Base-by-base conservation (phyloP, 192 early-diverging fungal genomes). In the Coemansia sp. region DNA sequence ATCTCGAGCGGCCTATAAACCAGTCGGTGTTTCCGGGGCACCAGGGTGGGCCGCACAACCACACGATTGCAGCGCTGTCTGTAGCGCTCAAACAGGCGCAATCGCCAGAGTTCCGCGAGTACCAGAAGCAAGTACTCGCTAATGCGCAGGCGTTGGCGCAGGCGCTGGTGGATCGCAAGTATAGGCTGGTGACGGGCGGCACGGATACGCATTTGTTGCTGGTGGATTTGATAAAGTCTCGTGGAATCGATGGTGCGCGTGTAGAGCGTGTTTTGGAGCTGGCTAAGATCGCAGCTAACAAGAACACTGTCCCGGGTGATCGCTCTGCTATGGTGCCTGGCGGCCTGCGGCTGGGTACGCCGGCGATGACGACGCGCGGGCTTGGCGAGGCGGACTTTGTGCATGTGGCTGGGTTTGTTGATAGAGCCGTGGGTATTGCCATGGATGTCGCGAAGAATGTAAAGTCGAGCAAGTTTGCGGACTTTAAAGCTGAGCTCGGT, bases 1-100 rank as follows among this genome's bases (percentile, higher is more conserved):
- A 96, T 37, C 87, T 98, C n/a, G 96, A 98, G 75, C 88, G 86
- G 62, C 90, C 92, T 25, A 98, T 99, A 85, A 99, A 99, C 84
- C 86, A 88, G 62, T 94, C 94, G 17, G 97, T 99, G 64, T 99
- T 99, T 86, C 97, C 97, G 10, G 95, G 96, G 39, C 96, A 97
- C 82, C 97, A 99, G 85, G 97, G 97, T 70, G 97, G 97, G 2
- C 97, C 97, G 36, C 97, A 99, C 86, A 99, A 99, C 88, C 95
- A 99, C 87, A 97, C 97, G 45, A 99, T 99, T 66, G 89, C 93
- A 15, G 95, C 96, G 11, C 84, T 99, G 59, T 89, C 96, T 11
- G 96, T 99, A 38, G 96, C 97, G 1, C 83, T 99, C 57, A 96
- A 97, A 77, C 92, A 94, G 83, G 89, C 93, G 24, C 89, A 95